Evolutionary conservation across 1,284 basidiomycete species (phyloP), one percentile per base, ranked within the genome.

Genomic region (Ceratobasidium sp.): DNA sequence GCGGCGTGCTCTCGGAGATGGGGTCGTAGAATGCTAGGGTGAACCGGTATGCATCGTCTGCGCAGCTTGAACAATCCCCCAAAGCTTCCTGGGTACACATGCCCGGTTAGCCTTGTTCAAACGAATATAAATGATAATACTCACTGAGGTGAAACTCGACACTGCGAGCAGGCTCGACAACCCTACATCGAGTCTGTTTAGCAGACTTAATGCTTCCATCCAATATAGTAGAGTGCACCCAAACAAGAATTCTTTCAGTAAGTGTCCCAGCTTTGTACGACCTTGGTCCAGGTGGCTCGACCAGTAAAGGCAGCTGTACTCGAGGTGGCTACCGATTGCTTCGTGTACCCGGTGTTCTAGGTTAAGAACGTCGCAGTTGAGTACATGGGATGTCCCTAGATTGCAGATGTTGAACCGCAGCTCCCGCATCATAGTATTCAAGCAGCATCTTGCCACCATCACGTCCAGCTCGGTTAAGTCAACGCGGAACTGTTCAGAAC

Each of bases 361-460:
- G 31, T 68, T 43, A 3, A 9, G 19, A 13, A 74, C 29, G 22
- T 68, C 53, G 31, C 62, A 11, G 43, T 74, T 74, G 51, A 43
- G 64, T 24, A 43, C 16, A 48, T 65, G 27, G 1, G 74, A 74
- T 27, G 74, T 59, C 22, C 68, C 74, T 11, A 74, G 54, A 0
- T 29, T 34, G 63, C 74, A 74, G 54, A 74, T 74, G 14, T 74
- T 74, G 43, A 74, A 74, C 53, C n/a, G 56, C 3, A 74, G 41
- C 6, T 61, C 74, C 39, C 16, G 8, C 22, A 43, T 7, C 72
- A 74, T 74, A 11, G 34, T 64, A 8, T 39, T n/a, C 16, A 74
- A 19, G 22, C 72, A 74, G 49, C 72, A 27, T 1, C 24, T 9
- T n/a, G 61, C 24, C 16, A 74, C 8, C 1, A 61, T 0, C 1